A percentile compares a stretch with the other conserved stretches of the same genome.
phyloP scores from a whole-genome alignment of 345 rosid genomes.

The Salix arbutifolia region DNA sequence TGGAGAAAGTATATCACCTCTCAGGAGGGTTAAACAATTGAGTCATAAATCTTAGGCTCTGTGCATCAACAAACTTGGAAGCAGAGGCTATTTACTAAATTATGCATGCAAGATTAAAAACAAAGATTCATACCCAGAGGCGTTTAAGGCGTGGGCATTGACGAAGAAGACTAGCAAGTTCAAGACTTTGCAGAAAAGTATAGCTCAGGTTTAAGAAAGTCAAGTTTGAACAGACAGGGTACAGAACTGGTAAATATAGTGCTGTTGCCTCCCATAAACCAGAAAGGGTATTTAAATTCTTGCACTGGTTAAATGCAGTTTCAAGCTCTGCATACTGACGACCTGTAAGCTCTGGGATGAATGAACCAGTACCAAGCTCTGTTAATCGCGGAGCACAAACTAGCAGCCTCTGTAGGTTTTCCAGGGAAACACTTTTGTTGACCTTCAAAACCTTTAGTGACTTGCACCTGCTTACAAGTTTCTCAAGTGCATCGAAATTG shows the following conservation, averaged over 20 bases:
- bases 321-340: constrained; percentile 37
- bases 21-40: no score
- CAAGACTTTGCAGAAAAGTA: constrained; percentile 44
- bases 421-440: constrained; percentile 41
- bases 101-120: background rate
- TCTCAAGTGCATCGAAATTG: constrained; percentile 55
- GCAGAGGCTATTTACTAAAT: background rate
- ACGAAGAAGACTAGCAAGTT: constrained; percentile 47
- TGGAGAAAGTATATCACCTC: no score
- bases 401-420: constrained; percentile 50
- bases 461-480: constrained; percentile 53
- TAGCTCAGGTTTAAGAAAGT: constrained; percentile 63
- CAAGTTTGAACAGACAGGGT: constrained; percentile 41
- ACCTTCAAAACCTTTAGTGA: constrained; percentile 54
- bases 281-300: constrained; percentile 45
- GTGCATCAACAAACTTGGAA: background rate
- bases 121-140: constrained; percentile 47
- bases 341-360: constrained; percentile 38
- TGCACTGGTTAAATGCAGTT: constrained; percentile 44
- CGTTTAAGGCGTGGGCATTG: constrained; percentile 55
- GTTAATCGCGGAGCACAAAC: constrained; percentile 43
- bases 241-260: constrained; percentile 41
- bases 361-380: constrained; percentile 66
- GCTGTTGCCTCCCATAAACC: constrained; percentile 55
- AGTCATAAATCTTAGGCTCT: background rate